Base-by-base conservation (phyloP, 805 yeast species). In the Lachancea thermotolerans region DNA sequence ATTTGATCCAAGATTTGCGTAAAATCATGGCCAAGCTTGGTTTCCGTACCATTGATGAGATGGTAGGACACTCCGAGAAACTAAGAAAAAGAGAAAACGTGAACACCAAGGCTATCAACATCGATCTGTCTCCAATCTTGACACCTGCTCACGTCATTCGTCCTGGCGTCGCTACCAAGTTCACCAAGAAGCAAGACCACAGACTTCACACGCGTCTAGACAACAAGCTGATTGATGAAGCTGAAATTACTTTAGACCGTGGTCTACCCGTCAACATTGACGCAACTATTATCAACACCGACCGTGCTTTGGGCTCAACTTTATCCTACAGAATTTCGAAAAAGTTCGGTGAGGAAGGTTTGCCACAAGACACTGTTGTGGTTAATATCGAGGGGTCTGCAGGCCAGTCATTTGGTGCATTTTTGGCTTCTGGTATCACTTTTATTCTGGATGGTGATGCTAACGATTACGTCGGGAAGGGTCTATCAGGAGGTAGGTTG, bases 331-430 rank as follows among this genome's bases (percentile, higher is more conserved):
- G 97, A 60, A 83, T 91, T 40, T 89, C 97, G 33, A 91, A 91
- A 72, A 80, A 75, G 51, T 91, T 88, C 64, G 99, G 99, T 52
- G 96, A 90, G 60, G 72, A 78, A 51, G 95, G 97, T 31, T 74
- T 91, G 59, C 99, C 99, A 16, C 91, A 87, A 58, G 97, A 93
- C 67, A 93, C 98, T 14, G 84, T 91, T 53, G 97, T 90, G 56
- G 97, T 90, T 36, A 85, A 90, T 62, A 78, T 86, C 47, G 75
- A 74, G 60, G 99, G 99, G 53, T 83, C 90, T 46, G 99, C 99
- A 27, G 99, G 99, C 60, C 99, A 91, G 72, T 89, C 97, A 2
- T 91, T 93, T 62, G 99, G 99, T 72, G 99, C 98, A 2, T 91
- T 87, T 74, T 75, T 93, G 58, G 95, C 98, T 40, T 82, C 95